Evolutionary conservation across 352 stramenopile genomes (phyloP).

Genomic region (Phytophthora constricta): DNA sequence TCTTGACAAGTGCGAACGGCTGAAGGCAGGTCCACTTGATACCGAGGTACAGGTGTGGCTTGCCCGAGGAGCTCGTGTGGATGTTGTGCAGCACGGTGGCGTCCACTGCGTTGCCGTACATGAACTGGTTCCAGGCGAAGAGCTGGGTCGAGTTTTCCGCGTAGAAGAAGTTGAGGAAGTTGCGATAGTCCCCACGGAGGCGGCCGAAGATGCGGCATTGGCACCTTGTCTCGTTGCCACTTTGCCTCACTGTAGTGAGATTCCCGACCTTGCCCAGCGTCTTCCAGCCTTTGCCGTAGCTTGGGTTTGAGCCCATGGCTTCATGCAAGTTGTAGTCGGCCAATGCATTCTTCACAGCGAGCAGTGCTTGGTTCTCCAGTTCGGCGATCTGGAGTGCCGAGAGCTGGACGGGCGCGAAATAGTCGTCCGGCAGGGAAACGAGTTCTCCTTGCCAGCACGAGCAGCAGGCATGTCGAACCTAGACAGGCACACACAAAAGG

Average conservation of each 20-base stretch:
- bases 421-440: conserved; percentile 47
- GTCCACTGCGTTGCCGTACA: conserved; percentile 64
- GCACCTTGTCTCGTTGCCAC: conserved; percentile 19
- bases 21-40: conserved; percentile 81
- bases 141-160: conserved; percentile 57
- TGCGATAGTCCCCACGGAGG: conserved; percentile 58
- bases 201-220: conserved; percentile 64
- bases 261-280: conserved; percentile 29
- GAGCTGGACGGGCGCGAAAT: conserved; percentile 51
- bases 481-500: conserved; percentile 2
- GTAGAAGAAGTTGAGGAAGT: conserved; percentile 77
- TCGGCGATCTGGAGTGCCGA: conserved; percentile 31
- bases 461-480: conserved; percentile 20
- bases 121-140: conserved; percentile 70
- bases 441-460: conserved; percentile 11
- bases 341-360: conserved; percentile 49
- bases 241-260: conserved; percentile 38
- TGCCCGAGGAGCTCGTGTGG: conserved; percentile 49
- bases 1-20: conserved; percentile 61
- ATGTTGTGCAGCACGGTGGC: conserved; percentile 71
- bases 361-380: conserved; percentile 43
- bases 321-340: conserved; percentile 55
- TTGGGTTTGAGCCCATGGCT: conserved; percentile 37
- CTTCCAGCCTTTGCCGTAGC: conserved; percentile 36
- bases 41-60: conserved; percentile 66